These are phyloP conservation scores for Malus asiatica DNA, from an alignment of 306 rosid species.

Conservation along the genomic window DNA sequence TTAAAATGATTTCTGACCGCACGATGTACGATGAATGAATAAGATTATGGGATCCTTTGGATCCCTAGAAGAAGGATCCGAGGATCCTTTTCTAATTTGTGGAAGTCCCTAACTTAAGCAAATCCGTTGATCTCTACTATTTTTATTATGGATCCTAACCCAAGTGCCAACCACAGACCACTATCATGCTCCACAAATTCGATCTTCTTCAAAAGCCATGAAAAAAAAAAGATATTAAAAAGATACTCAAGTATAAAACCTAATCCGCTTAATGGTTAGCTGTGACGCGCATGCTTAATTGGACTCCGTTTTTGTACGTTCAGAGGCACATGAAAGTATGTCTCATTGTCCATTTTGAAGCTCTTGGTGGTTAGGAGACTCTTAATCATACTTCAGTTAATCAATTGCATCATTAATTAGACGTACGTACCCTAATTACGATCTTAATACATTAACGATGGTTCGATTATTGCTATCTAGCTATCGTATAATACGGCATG, in stretches of 20 bases:
- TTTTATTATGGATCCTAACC: not conserved
- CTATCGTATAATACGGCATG: not conserved
- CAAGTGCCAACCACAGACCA: not conserved
- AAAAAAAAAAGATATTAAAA: not conserved
- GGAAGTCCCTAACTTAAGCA: not conserved
- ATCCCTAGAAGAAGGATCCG: no score
- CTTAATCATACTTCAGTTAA: not conserved
- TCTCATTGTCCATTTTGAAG: not conserved
- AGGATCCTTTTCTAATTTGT: not conserved
- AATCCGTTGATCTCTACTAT: not conserved
- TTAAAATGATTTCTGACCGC: no score
- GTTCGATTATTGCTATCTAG: not conserved
- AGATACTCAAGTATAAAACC: not conserved
- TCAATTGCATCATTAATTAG: not conserved
- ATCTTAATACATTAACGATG: not conserved
- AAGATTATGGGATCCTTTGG: fast-evolving
- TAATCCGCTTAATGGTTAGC: not conserved
- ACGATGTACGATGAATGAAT: no score
- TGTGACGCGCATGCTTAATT: not conserved
- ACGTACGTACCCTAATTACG: not conserved
- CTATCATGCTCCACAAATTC: not conserved
- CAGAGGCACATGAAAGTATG: not conserved
- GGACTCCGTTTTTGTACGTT: not conserved
- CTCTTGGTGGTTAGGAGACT: not conserved
- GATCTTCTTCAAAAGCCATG: not conserved